Percentiles rank a stretch among this genome's conserved stretches.
Evolutionary conservation across 2,329 filamentous ascomycete species (phyloP).

Genomic region (Chaetothyriales sp.): DNA sequence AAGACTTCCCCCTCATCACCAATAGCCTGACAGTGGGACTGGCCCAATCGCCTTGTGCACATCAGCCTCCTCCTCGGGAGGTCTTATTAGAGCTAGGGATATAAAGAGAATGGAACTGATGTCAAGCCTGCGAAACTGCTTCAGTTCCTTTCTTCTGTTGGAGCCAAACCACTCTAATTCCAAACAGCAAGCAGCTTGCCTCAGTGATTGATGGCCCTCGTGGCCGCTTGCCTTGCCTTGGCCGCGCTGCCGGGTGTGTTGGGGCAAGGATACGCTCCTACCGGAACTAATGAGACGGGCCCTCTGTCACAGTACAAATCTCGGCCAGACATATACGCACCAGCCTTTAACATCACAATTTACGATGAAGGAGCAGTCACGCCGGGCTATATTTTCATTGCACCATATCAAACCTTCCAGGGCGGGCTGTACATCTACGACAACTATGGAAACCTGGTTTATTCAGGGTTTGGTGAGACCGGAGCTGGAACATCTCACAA

Average conservation of each 20-base stretch:
- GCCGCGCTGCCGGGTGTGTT: background rate
- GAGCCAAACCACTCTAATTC: background rate
- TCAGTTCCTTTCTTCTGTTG: background rate
- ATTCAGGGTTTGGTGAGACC: constrained; percentile 34
- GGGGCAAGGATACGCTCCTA: constrained; percentile 6
- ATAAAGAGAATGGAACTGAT: too few relatives aligned
- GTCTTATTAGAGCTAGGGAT: too few relatives aligned
- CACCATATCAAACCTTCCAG: constrained; percentile 35
- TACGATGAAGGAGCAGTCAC: constrained; percentile 18
- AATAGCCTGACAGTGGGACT: too few relatives aligned
- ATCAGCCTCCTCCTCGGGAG: too few relatives aligned
- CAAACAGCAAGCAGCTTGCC: background rate
- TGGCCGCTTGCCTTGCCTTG: background rate
- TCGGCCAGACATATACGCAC: constrained; percentile 27
- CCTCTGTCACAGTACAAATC: constrained; percentile 13
- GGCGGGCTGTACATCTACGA: constrained; percentile 39
- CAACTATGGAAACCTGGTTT: constrained; percentile 36
- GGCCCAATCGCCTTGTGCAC: too few relatives aligned
- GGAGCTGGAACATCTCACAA: constrained; percentile 35
- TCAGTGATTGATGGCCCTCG: background rate
- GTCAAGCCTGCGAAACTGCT: background rate
- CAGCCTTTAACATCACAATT: constrained; percentile 22
- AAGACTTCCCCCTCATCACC: too few relatives aligned
- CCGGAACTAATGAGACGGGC: constrained; percentile 6
- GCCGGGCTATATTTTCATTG: constrained; percentile 37